Conservation (phyloP, 495 filamentous ascomycete genomes). For the Mytilinidion resinicola region DNA sequence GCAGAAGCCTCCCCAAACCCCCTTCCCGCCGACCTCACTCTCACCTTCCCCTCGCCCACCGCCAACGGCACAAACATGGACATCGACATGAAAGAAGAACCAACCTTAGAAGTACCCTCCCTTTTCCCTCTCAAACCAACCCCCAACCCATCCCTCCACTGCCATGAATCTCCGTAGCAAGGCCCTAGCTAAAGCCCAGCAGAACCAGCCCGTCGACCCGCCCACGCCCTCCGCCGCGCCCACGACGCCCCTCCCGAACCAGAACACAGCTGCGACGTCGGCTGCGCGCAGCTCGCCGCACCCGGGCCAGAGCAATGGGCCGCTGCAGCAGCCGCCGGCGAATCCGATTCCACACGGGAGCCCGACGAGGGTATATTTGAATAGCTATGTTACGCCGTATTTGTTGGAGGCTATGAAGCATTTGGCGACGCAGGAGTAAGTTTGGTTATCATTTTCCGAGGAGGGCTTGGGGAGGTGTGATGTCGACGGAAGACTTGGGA, state of each 20-base stretch:
- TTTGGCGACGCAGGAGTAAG: slow-evolving; percentile 76
- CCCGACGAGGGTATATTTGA: slow-evolving; percentile 81
- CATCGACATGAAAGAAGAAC: slow-evolving; percentile 13
- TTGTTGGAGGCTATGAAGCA: slow-evolving; percentile 90
- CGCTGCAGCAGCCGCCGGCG: slow-evolving; percentile 33
- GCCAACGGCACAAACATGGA: not conserved
- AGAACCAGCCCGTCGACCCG: slow-evolving; percentile 2
- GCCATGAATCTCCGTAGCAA: not conserved
- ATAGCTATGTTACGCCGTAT: slow-evolving; percentile 75
- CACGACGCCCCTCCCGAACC: slow-evolving; percentile 8
- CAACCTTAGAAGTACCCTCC: not conserved
- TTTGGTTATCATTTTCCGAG: slow-evolving; percentile 9
- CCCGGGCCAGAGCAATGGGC: slow-evolving; percentile 34
- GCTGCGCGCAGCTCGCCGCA: slow-evolving; percentile 20
- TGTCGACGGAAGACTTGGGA: not conserved
- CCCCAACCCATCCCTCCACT: not conserved
- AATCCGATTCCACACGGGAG: slow-evolving; percentile 60
- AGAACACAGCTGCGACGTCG: not conserved
- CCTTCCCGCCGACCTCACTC: not conserved
- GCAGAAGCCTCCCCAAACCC: not conserved
- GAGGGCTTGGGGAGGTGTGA: not conserved
- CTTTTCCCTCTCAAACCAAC: not conserved
- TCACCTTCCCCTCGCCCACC: not conserved
- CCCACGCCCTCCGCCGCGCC: slow-evolving; percentile 1
- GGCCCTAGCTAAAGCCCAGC: not conserved